Evolutionary conservation across 2,329 filamentous ascomycete species (phyloP).

Genomic region (Cercospora zeina): DNA sequence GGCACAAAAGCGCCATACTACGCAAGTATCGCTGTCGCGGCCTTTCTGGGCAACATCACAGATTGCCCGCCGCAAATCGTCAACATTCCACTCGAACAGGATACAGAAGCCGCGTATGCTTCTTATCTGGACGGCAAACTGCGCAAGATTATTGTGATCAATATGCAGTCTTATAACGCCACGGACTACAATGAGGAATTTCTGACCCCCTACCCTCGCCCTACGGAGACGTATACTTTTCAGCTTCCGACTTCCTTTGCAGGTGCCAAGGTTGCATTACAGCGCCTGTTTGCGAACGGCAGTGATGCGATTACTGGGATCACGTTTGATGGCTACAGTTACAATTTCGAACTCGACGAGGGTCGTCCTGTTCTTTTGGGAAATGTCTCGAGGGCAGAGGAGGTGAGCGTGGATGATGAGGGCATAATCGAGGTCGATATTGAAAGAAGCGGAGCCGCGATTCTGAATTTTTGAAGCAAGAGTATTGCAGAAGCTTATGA

Average conservation of each 20-base stretch:
- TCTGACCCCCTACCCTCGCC: conserved; percentile 46
- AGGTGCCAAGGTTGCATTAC: conserved; percentile 42
- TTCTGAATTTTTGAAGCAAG: conserved; percentile 23
- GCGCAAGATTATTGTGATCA: conserved; percentile 56
- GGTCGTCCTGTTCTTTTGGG: conserved; percentile 56
- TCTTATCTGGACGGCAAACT: conserved; percentile 53
- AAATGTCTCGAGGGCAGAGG: conserved; percentile 59
- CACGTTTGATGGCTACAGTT: conserved; percentile 63
- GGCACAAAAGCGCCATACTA: conserved; percentile 67
- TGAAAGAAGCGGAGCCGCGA: conserved; percentile 37
- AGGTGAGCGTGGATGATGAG: conserved; percentile 36
- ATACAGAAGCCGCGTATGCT: conserved; percentile 57
- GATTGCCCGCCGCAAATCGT: conserved; percentile 46
- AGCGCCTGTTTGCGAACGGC: conserved; percentile 60
- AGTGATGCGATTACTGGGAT: conserved; percentile 64
- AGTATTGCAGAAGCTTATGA: background rate
- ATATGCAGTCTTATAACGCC: conserved; percentile 59
- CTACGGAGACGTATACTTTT: conserved; percentile 48
- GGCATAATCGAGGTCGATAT: conserved; percentile 40
- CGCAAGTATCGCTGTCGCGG: conserved; percentile 60
- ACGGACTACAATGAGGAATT: conserved; percentile 43
- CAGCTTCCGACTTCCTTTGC: conserved; percentile 39
- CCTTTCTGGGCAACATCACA: conserved; percentile 52
- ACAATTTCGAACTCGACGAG: conserved; percentile 59
- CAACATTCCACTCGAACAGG: conserved; percentile 48